Evolutionary conservation across 2,329 filamentous ascomycete genomes (phyloP).

Genomic region (Diaporthe destruens): DNA sequence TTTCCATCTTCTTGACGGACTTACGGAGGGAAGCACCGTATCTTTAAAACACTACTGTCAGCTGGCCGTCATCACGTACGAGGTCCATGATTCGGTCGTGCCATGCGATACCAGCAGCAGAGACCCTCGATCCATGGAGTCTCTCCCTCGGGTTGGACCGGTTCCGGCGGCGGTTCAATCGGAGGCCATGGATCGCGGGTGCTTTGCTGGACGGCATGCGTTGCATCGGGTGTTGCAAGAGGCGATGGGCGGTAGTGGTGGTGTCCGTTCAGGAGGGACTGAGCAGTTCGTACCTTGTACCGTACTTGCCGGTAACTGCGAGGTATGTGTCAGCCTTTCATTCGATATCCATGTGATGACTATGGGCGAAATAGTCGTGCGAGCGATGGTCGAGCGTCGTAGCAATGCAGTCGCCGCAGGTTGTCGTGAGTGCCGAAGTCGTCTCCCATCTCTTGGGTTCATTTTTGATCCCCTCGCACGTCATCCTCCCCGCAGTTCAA

Average conservation of each 20-base stretch:
- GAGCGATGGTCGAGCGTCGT: constrained; percentile 18
- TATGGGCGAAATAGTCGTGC: background rate
- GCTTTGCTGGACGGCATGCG: background rate
- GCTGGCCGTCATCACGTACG: constrained; percentile 18
- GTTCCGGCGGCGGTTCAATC: background rate
- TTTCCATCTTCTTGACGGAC: constrained; percentile 99
- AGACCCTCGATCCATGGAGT: background rate
- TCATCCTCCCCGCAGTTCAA: constrained; percentile 16
- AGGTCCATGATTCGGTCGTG: background rate
- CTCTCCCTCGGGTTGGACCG: too few species aligned
- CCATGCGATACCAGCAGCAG: constrained; percentile 18
- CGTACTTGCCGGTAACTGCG: constrained; percentile 99
- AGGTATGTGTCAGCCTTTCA: constrained; percentile 52
- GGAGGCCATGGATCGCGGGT: background rate
- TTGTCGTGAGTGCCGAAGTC: background rate
- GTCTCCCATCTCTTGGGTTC: background rate
- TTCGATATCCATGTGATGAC: background rate
- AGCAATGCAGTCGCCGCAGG: constrained; percentile 16
- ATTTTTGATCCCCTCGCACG: constrained; percentile 1
- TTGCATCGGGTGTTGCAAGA: background rate
- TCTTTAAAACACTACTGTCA: constrained; percentile 63
- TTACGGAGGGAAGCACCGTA: constrained; percentile 99
- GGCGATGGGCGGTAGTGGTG: constrained; percentile 9
- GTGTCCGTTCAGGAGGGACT: constrained; percentile 43
- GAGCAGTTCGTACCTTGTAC: constrained; percentile 81